Conservation (phyloP, 2,329 filamentous ascomycete genomes). For the Tolypocladium endophyticum region DNA sequence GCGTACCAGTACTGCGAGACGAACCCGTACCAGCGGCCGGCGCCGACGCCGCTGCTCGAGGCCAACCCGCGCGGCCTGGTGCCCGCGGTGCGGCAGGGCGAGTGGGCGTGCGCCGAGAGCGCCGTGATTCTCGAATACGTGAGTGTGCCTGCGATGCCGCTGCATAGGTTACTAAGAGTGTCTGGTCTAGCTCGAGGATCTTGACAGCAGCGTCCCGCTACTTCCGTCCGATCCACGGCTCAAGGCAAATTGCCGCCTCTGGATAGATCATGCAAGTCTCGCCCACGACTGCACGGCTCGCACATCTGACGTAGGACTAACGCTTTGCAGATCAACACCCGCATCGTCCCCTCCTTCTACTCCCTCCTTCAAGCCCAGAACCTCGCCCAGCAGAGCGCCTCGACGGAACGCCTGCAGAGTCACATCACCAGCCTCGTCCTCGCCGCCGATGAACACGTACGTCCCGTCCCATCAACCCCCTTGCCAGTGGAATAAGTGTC, state of each 20-base stretch:
- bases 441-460: constrained; percentile 32
- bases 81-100: constrained; percentile 64
- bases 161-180: not conserved
- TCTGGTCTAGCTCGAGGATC: constrained; percentile 54
- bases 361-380: constrained; percentile 58
- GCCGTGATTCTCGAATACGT: constrained; percentile 79
- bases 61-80: constrained; percentile 68
- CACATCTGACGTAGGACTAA: not conserved
- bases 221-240: constrained; percentile 55
- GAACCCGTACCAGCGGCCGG: constrained; percentile 65
- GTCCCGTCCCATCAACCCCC: not conserved
- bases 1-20: constrained; percentile 81
- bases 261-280: constrained; percentile 62
- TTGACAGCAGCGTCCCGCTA: constrained; percentile 47
- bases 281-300: not conserved
- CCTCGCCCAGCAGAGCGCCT: constrained; percentile 42
- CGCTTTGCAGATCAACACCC: constrained; percentile 53
- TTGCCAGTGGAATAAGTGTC: not conserved
- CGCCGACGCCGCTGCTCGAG: constrained; percentile 47
- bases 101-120: constrained; percentile 77
- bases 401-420: constrained; percentile 50
- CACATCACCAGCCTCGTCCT: constrained; percentile 48
- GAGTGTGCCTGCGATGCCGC: constrained; percentile 14
- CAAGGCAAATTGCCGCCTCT: constrained; percentile 65
- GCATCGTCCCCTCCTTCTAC: constrained; percentile 70